Evolutionary conservation across 2,329 filamentous ascomycete species (phyloP).

Genomic region (Fusarium redolens): DNA sequence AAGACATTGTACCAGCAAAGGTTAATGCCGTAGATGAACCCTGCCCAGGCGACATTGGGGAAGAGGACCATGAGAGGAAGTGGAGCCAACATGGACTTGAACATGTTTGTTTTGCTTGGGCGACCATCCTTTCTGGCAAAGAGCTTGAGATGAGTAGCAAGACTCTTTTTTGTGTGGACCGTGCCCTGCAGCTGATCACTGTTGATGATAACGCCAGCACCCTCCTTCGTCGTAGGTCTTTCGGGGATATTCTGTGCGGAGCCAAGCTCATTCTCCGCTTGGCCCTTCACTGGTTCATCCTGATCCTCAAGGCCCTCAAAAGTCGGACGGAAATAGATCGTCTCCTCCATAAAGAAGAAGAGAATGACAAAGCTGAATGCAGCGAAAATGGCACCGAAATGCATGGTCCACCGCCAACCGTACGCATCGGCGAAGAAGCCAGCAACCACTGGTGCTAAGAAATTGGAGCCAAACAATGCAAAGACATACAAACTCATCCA

Average conservation of each 20-base stretch:
- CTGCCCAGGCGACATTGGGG: not conserved
- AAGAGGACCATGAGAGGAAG: not conserved
- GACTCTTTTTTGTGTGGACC: not conserved
- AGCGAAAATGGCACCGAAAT: not conserved
- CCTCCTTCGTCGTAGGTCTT: not conserved
- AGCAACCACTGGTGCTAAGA: not conserved
- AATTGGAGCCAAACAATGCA: not conserved
- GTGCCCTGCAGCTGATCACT: not conserved
- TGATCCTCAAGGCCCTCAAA: not conserved
- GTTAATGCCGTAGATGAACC: conserved; percentile 3
- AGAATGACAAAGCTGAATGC: not conserved
- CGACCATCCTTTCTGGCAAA: not conserved
- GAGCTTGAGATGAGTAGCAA: not conserved
- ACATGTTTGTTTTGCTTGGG: not conserved
- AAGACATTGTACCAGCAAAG: conserved; percentile 1
- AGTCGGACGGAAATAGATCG: not conserved
- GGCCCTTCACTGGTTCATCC: not conserved
- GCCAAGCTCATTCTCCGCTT: not conserved
- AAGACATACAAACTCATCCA: conserved; percentile 4
- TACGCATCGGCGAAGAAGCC: not conserved
- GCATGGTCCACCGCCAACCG: not conserved
- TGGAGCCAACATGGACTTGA: not conserved
- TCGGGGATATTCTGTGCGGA: not conserved
- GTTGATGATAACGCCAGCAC: no score
- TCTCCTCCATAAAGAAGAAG: not conserved